Conservation (phyloP, 1,284 basidiomycete genomes). For the Leccinum proximum region DNA sequence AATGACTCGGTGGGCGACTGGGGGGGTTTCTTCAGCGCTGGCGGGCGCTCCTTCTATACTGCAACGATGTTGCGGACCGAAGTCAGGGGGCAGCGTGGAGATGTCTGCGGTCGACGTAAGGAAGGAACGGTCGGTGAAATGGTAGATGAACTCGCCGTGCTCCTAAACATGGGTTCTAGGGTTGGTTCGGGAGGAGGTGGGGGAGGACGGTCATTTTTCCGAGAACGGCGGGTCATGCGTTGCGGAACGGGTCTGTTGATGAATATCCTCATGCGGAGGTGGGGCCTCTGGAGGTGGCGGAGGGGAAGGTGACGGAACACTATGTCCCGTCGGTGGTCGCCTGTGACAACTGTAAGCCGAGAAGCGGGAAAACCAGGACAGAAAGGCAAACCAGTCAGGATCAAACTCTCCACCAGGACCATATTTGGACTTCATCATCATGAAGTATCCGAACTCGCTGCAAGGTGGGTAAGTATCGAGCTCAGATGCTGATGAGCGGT, state of each 20-base stretch:
- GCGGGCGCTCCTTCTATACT: no score
- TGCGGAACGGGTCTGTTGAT: conserved; percentile 37
- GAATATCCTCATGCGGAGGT: conserved; percentile 39
- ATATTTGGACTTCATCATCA: conserved; percentile 66
- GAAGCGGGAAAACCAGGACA: not conserved
- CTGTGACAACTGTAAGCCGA: conserved; percentile 26
- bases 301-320: conserved; percentile 34
- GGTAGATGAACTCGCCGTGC: no score
- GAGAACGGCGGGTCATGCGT: conserved; percentile 38
- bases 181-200: conserved; percentile 27
- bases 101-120: no score
- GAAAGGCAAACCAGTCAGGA: conserved; percentile 55
- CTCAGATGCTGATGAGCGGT: not conserved
- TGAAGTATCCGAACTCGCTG: conserved; percentile 67
- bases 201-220: conserved; percentile 32
- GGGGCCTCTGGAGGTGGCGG: conserved; percentile 40
- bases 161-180: no score
- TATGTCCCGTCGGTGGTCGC: conserved; percentile 43
- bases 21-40: no score
- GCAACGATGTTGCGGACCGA: no score
- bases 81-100: no score
- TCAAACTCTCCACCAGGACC: conserved; percentile 76
- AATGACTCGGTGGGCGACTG: no score
- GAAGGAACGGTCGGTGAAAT: no score
- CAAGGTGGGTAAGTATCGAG: conserved; percentile 10